Base-by-base conservation (phyloP, 768 basidiomycete genomes). In the Lentinula sp. region DNA sequence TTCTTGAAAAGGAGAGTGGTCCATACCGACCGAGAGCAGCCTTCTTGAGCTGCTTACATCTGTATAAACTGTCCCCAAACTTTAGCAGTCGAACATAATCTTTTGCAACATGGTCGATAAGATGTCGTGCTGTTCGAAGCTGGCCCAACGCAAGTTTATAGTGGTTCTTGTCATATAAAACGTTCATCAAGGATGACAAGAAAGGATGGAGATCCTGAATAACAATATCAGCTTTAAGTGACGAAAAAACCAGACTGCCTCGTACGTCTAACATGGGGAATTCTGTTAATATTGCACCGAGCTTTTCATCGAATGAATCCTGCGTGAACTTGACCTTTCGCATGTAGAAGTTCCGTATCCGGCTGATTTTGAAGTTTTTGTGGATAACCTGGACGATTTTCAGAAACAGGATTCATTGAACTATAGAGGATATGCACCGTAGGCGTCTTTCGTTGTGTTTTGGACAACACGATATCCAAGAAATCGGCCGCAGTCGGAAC, bases 321-420 rank as follows among this genome's bases (percentile, higher is more conserved):
- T 98, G 95, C 2, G 95, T 95, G 73, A 97, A 98, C 75, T 96
- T 98, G 77, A 99, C 96, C 75, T 99, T 99, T 73, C 96, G 87
- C 96, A 98, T 98, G 75, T 99, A 97, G 71, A 94, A 94, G 69
- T 94, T 93, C 64, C 96, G 86, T 77, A 98, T 98, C 66, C 96
- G 90, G 66, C 93, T 95, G 74, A 99, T 99, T 80, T 99, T 98
- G 81, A 97, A 98, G 81, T 98, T 98, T 82, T 97, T 98, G 77
- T 98, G 97, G 72, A 98, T 98, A 66, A 95, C 94, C 92, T 93
- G 67, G 35, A 39, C 28, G 53, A 52, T 12, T 13, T 43, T 42
- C 18, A 41, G 51, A 42, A 43, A 45, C 16, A 46, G 15, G 33
- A 50, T 35, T 32, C 37, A 41, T 28, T 59, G 48, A 48, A 59